Conservation (phyloP, 495 filamentous ascomycete genomes). For the Aspergillus hancockii region DNA sequence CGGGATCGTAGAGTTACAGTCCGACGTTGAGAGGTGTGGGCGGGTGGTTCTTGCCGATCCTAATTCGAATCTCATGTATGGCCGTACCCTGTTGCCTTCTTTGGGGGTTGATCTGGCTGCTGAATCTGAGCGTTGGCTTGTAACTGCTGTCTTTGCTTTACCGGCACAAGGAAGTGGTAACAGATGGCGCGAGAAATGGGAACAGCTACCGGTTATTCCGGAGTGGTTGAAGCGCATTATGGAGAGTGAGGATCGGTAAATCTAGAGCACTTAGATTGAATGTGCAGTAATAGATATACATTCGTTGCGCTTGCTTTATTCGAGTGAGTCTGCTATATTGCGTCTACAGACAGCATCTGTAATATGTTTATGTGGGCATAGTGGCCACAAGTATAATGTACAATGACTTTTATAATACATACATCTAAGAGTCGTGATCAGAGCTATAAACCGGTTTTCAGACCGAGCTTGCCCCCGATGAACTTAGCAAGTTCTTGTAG, state of each 20-base stretch:
- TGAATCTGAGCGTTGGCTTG: conserved; percentile 46
- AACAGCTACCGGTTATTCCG: conserved; percentile 52
- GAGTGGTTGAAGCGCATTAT: conserved; percentile 55
- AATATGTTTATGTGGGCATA: background rate
- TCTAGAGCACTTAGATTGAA: background rate
- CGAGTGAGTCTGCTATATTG: too few relatives aligned
- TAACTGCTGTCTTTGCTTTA: conserved; percentile 51
- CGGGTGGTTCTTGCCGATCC: conserved; percentile 71
- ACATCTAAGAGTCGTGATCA: background rate
- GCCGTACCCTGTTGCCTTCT: conserved; percentile 68
- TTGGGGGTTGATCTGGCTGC: conserved; percentile 42
- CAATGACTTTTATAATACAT: background rate
- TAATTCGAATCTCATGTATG: conserved; percentile 73
- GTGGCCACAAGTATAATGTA: background rate
- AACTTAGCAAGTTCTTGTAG: conserved; percentile 24
- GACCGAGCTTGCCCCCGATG: conserved; percentile 25
- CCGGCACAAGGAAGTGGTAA: conserved; percentile 31
- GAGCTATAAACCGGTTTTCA: background rate
- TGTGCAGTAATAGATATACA: too few relatives aligned
- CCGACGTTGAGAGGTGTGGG: conserved; percentile 45
- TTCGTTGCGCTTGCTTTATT: too few relatives aligned
- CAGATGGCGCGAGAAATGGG: conserved; percentile 46
- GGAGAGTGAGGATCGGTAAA: background rate
- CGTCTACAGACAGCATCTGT: too few relatives aligned
- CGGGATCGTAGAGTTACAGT: conserved; percentile 63